A percentile compares a stretch with the other conserved stretches of the same genome.
phyloP scores from a whole-genome alignment of 1,139 yeast species.

The Yamadazyma epiphylla region DNA sequence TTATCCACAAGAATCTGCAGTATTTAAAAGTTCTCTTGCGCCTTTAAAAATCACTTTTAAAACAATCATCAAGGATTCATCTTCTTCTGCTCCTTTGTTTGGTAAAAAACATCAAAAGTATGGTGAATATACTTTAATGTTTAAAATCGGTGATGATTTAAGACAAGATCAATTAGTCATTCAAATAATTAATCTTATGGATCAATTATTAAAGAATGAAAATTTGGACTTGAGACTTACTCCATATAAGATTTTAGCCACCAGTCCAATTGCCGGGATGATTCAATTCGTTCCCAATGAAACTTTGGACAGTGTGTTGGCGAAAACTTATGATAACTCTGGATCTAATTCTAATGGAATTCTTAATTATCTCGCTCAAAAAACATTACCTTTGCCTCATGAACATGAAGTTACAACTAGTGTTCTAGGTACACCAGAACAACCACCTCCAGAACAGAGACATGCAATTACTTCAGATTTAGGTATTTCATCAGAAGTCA shows the following conservation, averaged over 20 bases:
- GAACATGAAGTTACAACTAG: slow-evolving; percentile 34
- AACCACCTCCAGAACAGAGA: slow-evolving; percentile 15
- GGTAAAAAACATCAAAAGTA: slow-evolving; percentile 31
- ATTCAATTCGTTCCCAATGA: slow-evolving; percentile 91
- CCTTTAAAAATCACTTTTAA: slow-evolving; percentile 82
- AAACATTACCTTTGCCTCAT: neutral
- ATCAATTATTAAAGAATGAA: slow-evolving; percentile 80
- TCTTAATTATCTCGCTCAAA: slow-evolving; percentile 49
- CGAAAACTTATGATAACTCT: slow-evolving; percentile 40
- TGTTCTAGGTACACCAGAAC: slow-evolving; percentile 16
- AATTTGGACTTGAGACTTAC: slow-evolving; percentile 83
- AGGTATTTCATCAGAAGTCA: slow-evolving; percentile 70
- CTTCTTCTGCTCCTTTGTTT: slow-evolving; percentile 23
- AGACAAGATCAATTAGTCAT: slow-evolving; percentile 95
- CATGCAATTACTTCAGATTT: slow-evolving; percentile 49
- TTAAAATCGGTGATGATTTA: slow-evolving; percentile 93
- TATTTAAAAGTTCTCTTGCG: slow-evolving; percentile 84
- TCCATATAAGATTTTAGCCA: slow-evolving; percentile 88
- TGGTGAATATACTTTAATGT: slow-evolving; percentile 78
- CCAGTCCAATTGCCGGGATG: slow-evolving; percentile 87
- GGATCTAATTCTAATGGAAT: slow-evolving; percentile 47
- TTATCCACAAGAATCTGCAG: slow-evolving; percentile 74
- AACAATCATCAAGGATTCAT: slow-evolving; percentile 36
- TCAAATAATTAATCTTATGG: slow-evolving; percentile 90
- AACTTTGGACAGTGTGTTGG: slow-evolving; percentile 77